Conservation (phyloP, 179 eudicot species). For the Beta macrorhiza region DNA sequence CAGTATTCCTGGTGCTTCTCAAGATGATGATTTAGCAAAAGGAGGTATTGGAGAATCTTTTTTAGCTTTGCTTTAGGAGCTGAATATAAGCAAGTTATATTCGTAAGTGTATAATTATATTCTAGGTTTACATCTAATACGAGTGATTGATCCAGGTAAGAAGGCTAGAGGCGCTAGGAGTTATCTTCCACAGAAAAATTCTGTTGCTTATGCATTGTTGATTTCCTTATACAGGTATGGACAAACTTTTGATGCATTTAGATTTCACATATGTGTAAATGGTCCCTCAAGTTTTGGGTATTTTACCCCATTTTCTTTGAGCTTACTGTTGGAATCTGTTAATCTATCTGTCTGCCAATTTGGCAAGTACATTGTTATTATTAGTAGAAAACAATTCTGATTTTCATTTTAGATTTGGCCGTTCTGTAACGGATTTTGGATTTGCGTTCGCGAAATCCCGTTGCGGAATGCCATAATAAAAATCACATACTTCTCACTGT, state of each 20-base stretch:
- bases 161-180: slow-evolving; percentile 47
- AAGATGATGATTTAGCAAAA: slow-evolving; percentile 38
- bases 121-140: slow-evolving; percentile 1
- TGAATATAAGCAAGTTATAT: not conserved
- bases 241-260: not conserved
- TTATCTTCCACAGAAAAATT: slow-evolving; percentile 85
- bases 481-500: too few species aligned
- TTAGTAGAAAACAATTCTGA: not conserved
- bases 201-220: slow-evolving; percentile 83
- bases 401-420: not conserved
- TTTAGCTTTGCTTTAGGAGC: not conserved
- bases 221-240: slow-evolving; percentile 73
- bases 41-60: slow-evolving; percentile 41
- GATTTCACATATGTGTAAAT: not conserved
- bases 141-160: slow-evolving; percentile 46
- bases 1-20: slow-evolving; percentile 39
- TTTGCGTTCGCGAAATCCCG: too few species aligned
- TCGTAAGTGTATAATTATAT: not conserved
- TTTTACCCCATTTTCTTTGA: not conserved
- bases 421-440: too few species aligned
- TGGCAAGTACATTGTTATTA: not conserved
- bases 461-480: too few species aligned
- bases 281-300: not conserved
- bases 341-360: not conserved
- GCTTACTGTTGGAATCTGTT: not conserved